A percentile compares a stretch with the other conserved stretches of the same genome.
Evolutionary conservation across 1,284 basidiomycete species (phyloP).

Genomic region (Pseudozyma pruni): DNA sequence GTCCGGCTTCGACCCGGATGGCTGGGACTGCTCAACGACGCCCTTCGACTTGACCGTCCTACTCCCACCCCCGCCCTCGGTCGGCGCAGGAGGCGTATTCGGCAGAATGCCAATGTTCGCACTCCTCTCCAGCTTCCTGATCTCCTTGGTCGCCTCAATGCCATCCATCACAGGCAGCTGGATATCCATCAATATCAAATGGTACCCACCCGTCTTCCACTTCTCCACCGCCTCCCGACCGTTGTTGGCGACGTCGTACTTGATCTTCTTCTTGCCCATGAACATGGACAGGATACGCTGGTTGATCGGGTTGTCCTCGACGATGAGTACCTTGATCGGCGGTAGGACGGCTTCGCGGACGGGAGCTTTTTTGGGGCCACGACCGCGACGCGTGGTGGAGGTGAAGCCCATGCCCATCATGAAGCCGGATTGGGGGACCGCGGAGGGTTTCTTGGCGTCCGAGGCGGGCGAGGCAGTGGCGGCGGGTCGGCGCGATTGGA

Average conservation of each 20-base stretch:
- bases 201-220: constrained; percentile 92
- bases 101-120: constrained; percentile 79
- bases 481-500: constrained; percentile 22
- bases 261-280: constrained; percentile 95
- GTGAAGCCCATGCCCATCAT: constrained; percentile 65
- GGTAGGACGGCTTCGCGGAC: constrained; percentile 61
- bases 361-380: constrained; percentile 54
- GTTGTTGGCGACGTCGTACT: constrained; percentile 92
- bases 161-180: constrained; percentile 99
- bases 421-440: constrained; percentile 63
- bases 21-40: no score
- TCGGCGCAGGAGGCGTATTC: constrained; percentile 70
- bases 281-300: constrained; percentile 95
- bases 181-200: constrained; percentile 99
- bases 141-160: constrained; percentile 95
- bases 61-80: constrained; percentile 10
- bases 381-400: constrained; percentile 29
- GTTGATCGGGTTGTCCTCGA: constrained; percentile 93
- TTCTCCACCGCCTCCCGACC: constrained; percentile 95
- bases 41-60: not conserved
- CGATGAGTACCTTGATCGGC: constrained; percentile 66
- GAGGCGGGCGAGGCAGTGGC: constrained; percentile 23
- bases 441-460: constrained; percentile 49
- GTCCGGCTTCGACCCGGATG: no score
- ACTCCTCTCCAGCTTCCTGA: constrained; percentile 82